phyloP scores from a whole-genome alignment of 768 basidiomycete genomes.

The Lyophyllum semitale region DNA sequence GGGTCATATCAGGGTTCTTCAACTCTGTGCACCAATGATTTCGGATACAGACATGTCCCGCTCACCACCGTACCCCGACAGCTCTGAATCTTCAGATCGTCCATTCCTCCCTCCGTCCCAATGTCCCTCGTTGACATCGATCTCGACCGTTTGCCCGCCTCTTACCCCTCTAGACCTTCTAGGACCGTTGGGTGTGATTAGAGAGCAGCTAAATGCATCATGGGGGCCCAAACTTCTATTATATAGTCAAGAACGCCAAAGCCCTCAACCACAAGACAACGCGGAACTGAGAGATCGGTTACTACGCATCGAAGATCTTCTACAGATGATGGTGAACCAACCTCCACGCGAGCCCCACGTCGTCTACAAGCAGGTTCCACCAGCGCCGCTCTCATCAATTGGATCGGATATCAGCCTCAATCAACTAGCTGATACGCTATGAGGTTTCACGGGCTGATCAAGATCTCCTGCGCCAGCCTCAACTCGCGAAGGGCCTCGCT shows the following conservation, averaged over 20 bases:
- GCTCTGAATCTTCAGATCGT: slow-evolving; percentile 28
- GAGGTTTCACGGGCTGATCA: slow-evolving; percentile 16
- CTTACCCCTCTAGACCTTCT: slow-evolving; percentile 44
- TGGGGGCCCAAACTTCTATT: slow-evolving; percentile 58
- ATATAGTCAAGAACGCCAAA: slow-evolving; percentile 56
- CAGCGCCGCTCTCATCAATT: slow-evolving; percentile 26
- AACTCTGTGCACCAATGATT: slow-evolving; percentile 13
- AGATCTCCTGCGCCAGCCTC: slow-evolving; percentile 48
- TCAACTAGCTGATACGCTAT: slow-evolving; percentile 22
- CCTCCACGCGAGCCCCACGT: slow-evolving; percentile 27
- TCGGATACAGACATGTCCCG: slow-evolving; percentile 13
- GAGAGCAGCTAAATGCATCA: slow-evolving; percentile 59
- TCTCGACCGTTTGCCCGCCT: slow-evolving; percentile 27
- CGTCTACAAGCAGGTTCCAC: slow-evolving; percentile 16
- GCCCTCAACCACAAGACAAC: slow-evolving; percentile 38
- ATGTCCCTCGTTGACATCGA: slow-evolving; percentile 38
- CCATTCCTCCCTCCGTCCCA: slow-evolving; percentile 35
- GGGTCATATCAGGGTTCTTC: slow-evolving; percentile 21
- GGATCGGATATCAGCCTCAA: slow-evolving; percentile 22
- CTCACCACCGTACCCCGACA: slow-evolving; percentile 11
- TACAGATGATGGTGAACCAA: slow-evolving; percentile 40
- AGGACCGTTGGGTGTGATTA: slow-evolving; percentile 56
- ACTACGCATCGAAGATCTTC: slow-evolving; percentile 46
- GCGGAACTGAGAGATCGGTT: slow-evolving; percentile 43
- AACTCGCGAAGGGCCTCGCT: slow-evolving; percentile 50